Conservation (phyloP, 495 filamentous ascomycete genomes). For the Mycothermus thermophilus region DNA sequence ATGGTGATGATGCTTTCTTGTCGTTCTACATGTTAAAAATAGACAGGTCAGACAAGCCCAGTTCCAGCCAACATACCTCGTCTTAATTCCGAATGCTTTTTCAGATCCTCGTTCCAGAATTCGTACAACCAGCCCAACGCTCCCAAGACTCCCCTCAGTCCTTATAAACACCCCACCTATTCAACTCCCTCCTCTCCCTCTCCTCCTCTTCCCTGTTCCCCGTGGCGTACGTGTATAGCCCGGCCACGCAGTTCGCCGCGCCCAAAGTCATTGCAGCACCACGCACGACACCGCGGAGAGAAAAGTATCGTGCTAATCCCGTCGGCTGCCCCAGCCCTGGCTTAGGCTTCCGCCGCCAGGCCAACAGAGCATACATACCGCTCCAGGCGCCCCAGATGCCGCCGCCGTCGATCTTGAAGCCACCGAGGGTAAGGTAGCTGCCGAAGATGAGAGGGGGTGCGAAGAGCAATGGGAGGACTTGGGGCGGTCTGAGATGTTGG, state of each 20-base stretch:
- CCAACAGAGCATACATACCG: slow-evolving; percentile 69
- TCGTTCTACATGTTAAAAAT: no score
- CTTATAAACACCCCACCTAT: slow-evolving; percentile 31
- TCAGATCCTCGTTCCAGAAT: no score
- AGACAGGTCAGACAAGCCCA: no score
- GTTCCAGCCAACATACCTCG: no score
- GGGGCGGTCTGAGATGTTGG: slow-evolving; percentile 63
- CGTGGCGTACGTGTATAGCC: slow-evolving; percentile 56
- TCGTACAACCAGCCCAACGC: no score
- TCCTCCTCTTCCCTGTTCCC: slow-evolving; percentile 41
- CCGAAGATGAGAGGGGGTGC: slow-evolving; percentile 73
- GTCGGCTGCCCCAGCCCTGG: not conserved
- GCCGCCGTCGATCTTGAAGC: slow-evolving; percentile 67
- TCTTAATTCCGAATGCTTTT: no score
- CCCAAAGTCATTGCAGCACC: slow-evolving; percentile 59
- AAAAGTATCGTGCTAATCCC: slow-evolving; percentile 32
- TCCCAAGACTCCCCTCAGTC: slow-evolving; percentile 3
- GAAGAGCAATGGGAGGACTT: slow-evolving; percentile 64
- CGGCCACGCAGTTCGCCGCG: slow-evolving; percentile 52
- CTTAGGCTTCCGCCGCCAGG: slow-evolving; percentile 43
- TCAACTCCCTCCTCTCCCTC: slow-evolving; percentile 26
- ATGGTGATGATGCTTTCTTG: no score
- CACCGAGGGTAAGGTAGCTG: slow-evolving; percentile 68
- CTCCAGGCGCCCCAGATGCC: slow-evolving; percentile 79
- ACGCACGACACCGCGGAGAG: slow-evolving; percentile 54